Evolutionary conservation across 176 grass and related monocot genomes (phyloP).

Genomic region (Chrysopogon serrulatus): DNA sequence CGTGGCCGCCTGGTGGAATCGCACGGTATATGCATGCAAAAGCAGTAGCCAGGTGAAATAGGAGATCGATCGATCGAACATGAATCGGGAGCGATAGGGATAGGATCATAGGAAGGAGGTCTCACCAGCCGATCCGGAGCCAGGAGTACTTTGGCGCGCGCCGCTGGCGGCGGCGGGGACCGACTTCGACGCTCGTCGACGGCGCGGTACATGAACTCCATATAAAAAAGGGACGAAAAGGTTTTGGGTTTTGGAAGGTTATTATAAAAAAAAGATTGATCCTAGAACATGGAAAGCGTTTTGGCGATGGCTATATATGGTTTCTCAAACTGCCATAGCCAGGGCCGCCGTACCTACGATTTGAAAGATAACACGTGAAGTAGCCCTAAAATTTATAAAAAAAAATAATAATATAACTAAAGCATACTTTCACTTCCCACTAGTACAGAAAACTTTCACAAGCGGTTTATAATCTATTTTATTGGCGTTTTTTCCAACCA

Average conservation of each 20-base stretch:
- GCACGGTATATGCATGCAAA: not conserved
- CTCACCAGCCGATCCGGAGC: not conserved
- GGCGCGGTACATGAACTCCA: constrained; percentile 40
- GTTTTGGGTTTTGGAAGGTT: not conserved
- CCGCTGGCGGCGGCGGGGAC: not conserved
- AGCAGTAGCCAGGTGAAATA: not conserved
- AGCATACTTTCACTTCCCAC: too few relatives aligned
- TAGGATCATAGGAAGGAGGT: too few relatives aligned
- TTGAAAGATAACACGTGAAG: too few relatives aligned
- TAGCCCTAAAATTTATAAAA: too few relatives aligned
- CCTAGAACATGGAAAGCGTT: too few relatives aligned
- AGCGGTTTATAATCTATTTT: too few relatives aligned
- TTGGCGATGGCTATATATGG: too few relatives aligned
- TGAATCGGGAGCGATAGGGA: not conserved
- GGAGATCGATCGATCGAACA: not conserved
- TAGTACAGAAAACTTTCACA: too few relatives aligned
- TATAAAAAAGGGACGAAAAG: not conserved
- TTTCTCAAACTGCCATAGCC: too few relatives aligned
- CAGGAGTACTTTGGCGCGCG: not conserved
- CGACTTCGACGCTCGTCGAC: constrained; percentile 18
- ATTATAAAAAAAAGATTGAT: not conserved
- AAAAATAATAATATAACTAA: too few relatives aligned
- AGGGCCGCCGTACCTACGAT: too few relatives aligned
- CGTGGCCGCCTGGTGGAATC: not conserved
- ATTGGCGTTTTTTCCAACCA: too few relatives aligned